Base-by-base conservation (phyloP, 2,329 filamentous ascomycete genomes). In the Botrytis tulipae region DNA sequence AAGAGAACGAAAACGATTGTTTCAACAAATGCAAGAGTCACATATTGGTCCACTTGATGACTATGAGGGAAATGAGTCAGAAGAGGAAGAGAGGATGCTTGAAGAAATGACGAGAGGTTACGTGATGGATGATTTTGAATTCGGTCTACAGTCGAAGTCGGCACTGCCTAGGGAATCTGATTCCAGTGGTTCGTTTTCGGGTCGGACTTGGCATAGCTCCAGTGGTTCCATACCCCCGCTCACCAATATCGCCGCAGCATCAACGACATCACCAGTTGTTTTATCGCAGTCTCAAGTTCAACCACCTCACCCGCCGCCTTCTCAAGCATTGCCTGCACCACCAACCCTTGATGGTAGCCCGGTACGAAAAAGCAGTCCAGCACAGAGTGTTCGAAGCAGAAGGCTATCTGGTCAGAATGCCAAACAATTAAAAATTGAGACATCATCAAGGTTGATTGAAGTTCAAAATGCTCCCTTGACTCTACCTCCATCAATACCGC, bases 361-460 rank as follows among this genome's bases (percentile, higher is more conserved):
- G n/a, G 35, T 22, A 37, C 57, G 66, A 85, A 69, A 78, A 85
- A 48, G 73, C 35, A 60, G 67, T 54, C 77, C 79, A 20, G 78
- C 81, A 35, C 82, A 82, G 73, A 86, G 90, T 59, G 92, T 97
- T 70, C 88, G 93, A 71, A 93, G 88, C 78, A 88, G 95, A 74
- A 89, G 95, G 75, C 84, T 97, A 46, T 97, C 95, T 5, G 93
- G 92, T 12, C 91, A 93, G 78, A 93, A 93, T 78, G 84, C 88
- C 22, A 95, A 93, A 81, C 92, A 95, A 79, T 85, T 98, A 69
- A 97, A 94, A 83, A 98, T 98, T 73, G 93, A 98, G 82, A 98
- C 94, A 5, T 72, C 78, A n/a, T 65, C 74, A 16, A 79, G 73
- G 63, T 59, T 74, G 18, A 60, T 75, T 29, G 63, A 69, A 40